Percentiles rank a stretch among this genome's conserved stretches.
phyloP scores from a whole-genome alignment of 371 early-diverging fungal genomes.

The Sporodiniella umbellata region DNA sequence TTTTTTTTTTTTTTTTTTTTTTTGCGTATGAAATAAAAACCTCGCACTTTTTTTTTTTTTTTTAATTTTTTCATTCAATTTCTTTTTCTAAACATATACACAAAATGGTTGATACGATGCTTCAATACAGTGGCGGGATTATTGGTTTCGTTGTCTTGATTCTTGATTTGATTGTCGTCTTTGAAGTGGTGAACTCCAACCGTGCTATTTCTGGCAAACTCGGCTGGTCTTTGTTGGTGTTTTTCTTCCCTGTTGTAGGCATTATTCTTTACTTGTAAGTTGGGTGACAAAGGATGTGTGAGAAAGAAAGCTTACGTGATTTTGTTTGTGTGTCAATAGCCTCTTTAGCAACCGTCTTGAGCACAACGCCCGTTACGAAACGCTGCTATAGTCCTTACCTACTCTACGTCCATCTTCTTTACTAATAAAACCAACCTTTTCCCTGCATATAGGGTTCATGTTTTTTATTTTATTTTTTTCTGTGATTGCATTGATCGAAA shows the following conservation, averaged over 20 bases:
- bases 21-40: neutral
- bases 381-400: conserved; percentile 42
- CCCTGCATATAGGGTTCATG: no score
- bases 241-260: conserved; percentile 61
- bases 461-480: neutral
- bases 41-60: neutral
- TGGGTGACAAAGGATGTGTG: no score
- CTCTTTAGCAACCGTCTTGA: conserved; percentile 53
- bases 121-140: conserved; percentile 42
- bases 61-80: conserved; percentile 1
- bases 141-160: conserved; percentile 53
- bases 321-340: conserved; percentile 27
- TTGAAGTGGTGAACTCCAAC: conserved; percentile 60
- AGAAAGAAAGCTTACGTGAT: no score
- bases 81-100: neutral
- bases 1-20: neutral
- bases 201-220: conserved; percentile 49
- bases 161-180: conserved; percentile 57
- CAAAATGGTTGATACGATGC: conserved; percentile 37
- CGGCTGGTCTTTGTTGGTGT: conserved; percentile 57
- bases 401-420: neutral
- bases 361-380: conserved; percentile 48
- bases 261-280: conserved; percentile 65
- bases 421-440: neutral
- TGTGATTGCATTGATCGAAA: neutral